Evolutionary conservation across 2,329 filamentous ascomycete species (phyloP), one percentile per base, ranked within the genome.

Genomic region (Pochonia chlamydosporia): DNA sequence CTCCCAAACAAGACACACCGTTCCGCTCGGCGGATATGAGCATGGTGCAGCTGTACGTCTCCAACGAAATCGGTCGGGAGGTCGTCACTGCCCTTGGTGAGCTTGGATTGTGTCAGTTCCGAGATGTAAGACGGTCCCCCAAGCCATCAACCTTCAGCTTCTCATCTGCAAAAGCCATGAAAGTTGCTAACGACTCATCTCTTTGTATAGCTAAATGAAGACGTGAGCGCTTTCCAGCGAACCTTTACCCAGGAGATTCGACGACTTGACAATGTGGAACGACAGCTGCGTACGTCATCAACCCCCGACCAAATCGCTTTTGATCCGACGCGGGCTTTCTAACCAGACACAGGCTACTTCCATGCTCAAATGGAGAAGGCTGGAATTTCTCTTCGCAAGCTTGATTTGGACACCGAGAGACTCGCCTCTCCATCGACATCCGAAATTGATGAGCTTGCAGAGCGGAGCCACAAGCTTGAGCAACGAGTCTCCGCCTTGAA

Each of bases 21-120:
- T 97, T 99, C 84, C 92, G 95, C 81, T 99, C 93, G 67, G 89
- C 90, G 88, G 89, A 96, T 72, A 99, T 99, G 93, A 96, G 90
- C 79, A 86, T 99, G 85, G 95, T 95, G 64, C 93, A 99, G 84
- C 86, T 99, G 63, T 99, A 97, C 73, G 95, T 99, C 63, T 89
- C 93, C 63, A 97, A 96, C 67, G 93, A 99, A 78, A 97, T 99
- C 59, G 92, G 93, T 60, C 84, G 93, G 65, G 95, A 99, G 75
- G 92, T 96, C 60, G 91, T 97, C 54, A 96, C 91, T 64, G 92
- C 92, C 48, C 77, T 99, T 55, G 93, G 93, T 64, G 93, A 99
- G 79, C 81, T 99, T 63, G 93, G 93, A 49, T 81, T 93, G 62
- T 91, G 97, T 68, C 91, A 97, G 71, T 99, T 99, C 66, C 82